Percentiles rank a stretch among this genome's conserved stretches.
phyloP scores from a whole-genome alignment of 768 basidiomycete genomes.

The Phaffia tasmanica region DNA sequence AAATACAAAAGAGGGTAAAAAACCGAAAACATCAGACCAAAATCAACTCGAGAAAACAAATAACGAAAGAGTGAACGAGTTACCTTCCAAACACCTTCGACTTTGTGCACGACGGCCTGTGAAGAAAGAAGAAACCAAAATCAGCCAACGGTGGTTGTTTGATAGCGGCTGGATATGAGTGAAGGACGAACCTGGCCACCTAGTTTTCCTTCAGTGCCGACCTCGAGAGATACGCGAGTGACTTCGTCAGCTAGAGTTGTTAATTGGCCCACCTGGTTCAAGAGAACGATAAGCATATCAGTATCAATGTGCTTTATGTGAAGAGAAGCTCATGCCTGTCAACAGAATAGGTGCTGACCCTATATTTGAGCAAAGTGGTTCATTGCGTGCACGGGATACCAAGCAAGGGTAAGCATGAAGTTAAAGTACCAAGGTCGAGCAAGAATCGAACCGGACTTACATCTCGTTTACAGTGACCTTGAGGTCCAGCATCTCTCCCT shows the following conservation, averaged over 20 bases:
- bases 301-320: conserved; percentile 52
- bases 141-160: not conserved
- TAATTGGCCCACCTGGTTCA: conserved; percentile 50
- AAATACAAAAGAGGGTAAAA: no score
- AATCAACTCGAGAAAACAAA: no score
- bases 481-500: conserved; percentile 39
- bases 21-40: no score
- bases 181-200: conserved; percentile 62
- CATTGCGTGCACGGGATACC: conserved; percentile 93
- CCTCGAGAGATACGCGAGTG: conserved; percentile 72
- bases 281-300: not conserved
- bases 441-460: conserved; percentile 3
- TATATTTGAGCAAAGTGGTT: conserved; percentile 52
- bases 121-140: not conserved
- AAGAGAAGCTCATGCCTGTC: conserved; percentile 49
- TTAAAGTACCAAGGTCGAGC: not conserved
- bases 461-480: conserved; percentile 30
- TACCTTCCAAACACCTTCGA: conserved; percentile 16
- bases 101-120: conserved; percentile 9
- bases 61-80: no score
- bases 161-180: not conserved
- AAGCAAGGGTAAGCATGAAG: conserved; percentile 26
- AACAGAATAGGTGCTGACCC: not conserved
- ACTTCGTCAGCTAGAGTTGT: conserved; percentile 42
- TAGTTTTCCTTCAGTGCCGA: conserved; percentile 94